These are phyloP conservation scores for Solanum appendiculatum DNA, from an alignment of 257 asterid species.

Conservation along the genomic window DNA sequence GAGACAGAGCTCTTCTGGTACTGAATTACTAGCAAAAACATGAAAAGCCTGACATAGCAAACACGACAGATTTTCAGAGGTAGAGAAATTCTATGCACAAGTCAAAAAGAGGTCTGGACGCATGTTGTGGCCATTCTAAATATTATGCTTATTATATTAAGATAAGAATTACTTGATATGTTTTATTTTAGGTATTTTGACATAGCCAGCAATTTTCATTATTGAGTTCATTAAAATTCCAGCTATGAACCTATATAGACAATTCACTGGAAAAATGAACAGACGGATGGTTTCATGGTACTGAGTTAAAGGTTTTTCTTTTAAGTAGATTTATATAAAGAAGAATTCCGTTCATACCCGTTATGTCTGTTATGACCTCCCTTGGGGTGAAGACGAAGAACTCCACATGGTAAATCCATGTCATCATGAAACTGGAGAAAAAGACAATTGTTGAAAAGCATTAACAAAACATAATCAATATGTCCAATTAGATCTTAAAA, in stretches of 20 bases:
- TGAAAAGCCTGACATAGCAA: background rate
- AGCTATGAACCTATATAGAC: background rate
- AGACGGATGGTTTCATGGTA: background rate
- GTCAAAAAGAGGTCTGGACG: background rate
- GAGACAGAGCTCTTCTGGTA: background rate
- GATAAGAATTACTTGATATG: background rate
- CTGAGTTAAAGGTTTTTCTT: background rate
- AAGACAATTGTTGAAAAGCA: background rate
- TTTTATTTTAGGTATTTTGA: background rate
- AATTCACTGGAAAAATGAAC: background rate
- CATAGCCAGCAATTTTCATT: background rate
- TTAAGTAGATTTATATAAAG: background rate
- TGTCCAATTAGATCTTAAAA: background rate
- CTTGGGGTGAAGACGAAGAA: constrained; percentile 73
- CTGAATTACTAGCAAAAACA: background rate
- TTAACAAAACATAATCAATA: background rate
- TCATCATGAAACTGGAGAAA: constrained; percentile 73
- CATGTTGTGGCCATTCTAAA: background rate
- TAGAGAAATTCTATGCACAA: background rate
- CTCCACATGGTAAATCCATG: constrained; percentile 92
- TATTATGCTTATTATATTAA: background rate
- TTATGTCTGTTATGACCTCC: constrained; percentile 83
- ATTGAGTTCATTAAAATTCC: background rate
- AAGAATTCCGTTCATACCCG: constrained; percentile 41
- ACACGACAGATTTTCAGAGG: background rate